Base-by-base conservation (phyloP, 2,329 filamentous ascomycete species). In the Cryphonectria parasitica region DNA sequence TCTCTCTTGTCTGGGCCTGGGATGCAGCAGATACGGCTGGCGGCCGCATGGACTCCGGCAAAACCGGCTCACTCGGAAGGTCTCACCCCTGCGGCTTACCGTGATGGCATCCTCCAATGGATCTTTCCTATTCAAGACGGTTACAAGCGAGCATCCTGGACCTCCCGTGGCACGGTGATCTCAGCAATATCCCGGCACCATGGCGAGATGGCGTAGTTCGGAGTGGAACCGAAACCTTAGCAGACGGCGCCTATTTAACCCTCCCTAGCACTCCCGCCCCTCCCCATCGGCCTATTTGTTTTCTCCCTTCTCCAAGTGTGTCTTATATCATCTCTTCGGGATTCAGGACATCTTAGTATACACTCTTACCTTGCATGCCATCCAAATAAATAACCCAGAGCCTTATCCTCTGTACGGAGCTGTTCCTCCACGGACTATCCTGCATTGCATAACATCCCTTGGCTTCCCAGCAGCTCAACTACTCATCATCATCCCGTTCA, bases 51-150 rank as follows among this genome's bases (percentile, higher is more conserved):
- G 34, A 22, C 28, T 52, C 52, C 69, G 54, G 64, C 68, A 65
- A 62, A 56, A 6, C 36, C 58, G 66, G 58, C 45, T 64, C 25
- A 15, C 31, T 34, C 68, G 54, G 71, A 49, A 58, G 65, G 72
- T 72, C 60, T 72, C 69, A 70, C 70, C 67, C 67, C 65, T 70
- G 31, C 54, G 34, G 39, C 36, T 62, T 66, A 68, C 58, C 56
- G 56, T n/a, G 45, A 67, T 22, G 45, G 13, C 41, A 31, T 39
- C 61, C 56, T 64, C 69, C 71, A 71, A 34, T 62, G 22, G 41
- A 45, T 63, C 34, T n/a, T 64, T 31, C 68, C 65, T 56, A 62
- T 63, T 63, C 25, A n/a, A n/a, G 34, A 54, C 69, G 43, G 66
- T 64, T 62, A 62, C 49, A 62, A 56, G 71, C 69, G 64, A 56